Conservation (phyloP, 148 eudicot genomes). For the Drosera capensis region DNA sequence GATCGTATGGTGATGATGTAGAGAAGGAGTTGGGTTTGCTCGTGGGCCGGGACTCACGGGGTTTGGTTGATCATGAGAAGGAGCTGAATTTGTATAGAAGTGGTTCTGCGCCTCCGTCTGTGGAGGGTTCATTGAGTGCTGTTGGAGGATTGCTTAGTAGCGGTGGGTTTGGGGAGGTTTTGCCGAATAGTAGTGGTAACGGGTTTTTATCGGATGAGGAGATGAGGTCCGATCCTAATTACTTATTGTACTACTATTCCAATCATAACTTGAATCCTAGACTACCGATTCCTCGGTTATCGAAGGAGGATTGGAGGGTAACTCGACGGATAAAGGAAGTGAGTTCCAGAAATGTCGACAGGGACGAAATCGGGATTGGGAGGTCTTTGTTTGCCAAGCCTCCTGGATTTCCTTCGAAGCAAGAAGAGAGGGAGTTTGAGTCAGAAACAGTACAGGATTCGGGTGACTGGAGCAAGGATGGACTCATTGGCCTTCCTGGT, state of each 20-base stretch:
- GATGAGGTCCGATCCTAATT: conserved; percentile 89
- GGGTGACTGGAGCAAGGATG: conserved; percentile 83
- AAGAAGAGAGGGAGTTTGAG: conserved; percentile 53
- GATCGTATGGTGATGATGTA: conserved; percentile 44
- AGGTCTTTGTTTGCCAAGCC: conserved; percentile 40
- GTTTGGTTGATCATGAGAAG: conserved; percentile 46
- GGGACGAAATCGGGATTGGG: conserved; percentile 45
- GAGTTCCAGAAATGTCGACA: conserved; percentile 51
- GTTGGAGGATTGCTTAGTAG: conserved; percentile 58
- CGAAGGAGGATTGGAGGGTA: conserved; percentile 86
- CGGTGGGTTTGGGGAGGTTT: conserved; percentile 32
- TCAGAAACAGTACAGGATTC: conserved; percentile 23
- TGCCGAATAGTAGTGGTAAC: conserved; percentile 15
- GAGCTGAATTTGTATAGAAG: conserved; percentile 73
- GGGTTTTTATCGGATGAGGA: conserved; percentile 77
- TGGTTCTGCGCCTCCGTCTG: conserved; percentile 97
- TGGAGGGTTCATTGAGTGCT: conserved; percentile 83
- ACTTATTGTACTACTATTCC: conserved; percentile 78
- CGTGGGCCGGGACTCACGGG: conserved; percentile 49
- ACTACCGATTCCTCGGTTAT: conserved; percentile 79
- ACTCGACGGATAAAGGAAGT: conserved; percentile 51
- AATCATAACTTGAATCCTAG: conserved; percentile 89
- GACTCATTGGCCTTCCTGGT: conserved; percentile 81
- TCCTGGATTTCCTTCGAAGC: conserved; percentile 61
- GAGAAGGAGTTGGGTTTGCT: conserved; percentile 65